Percentiles rank a stretch among this genome's conserved stretches.
These are phyloP conservation scores for Coniella vitis DNA, from an alignment of 2,329 filamentous ascomycete genomes.

Conservation along the genomic window DNA sequence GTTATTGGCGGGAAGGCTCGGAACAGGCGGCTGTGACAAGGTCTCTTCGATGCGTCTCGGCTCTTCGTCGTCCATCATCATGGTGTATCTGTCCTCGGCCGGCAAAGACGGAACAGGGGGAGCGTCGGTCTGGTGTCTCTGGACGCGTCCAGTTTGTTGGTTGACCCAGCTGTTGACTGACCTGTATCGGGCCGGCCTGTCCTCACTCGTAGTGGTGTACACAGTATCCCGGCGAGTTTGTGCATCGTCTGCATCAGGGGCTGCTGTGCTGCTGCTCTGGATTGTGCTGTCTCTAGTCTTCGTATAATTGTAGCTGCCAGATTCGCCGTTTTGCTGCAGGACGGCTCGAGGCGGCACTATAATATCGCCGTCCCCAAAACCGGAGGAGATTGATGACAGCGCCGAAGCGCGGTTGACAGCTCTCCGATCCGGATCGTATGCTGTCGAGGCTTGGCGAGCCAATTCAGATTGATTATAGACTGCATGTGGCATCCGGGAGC, in stretches of 20 bases:
- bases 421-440: slow-evolving; percentile 28
- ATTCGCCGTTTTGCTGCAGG: slow-evolving; percentile 12
- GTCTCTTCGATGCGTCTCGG: slow-evolving; percentile 28
- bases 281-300: slow-evolving; percentile 7
- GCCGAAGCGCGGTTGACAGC: slow-evolving; percentile 39
- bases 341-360: slow-evolving; percentile 33
- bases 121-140: slow-evolving; percentile 34
- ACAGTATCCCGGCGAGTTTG: slow-evolving; percentile 39
- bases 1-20: neutral
- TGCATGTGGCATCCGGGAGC: slow-evolving; percentile 29
- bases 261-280: slow-evolving; percentile 20
- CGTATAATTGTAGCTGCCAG: neutral
- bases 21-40: slow-evolving; percentile 1
- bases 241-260: slow-evolving; percentile 29
- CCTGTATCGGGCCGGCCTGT: slow-evolving; percentile 49
- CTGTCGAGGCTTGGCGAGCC: slow-evolving; percentile 29
- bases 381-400: slow-evolving; percentile 56
- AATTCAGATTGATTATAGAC: slow-evolving; percentile 35
- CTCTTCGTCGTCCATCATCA: slow-evolving; percentile 47
- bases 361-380: slow-evolving; percentile 57
- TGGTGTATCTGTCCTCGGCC: slow-evolving; percentile 38
- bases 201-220: slow-evolving; percentile 47
- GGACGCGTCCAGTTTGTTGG: slow-evolving; percentile 52
- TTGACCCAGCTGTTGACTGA: slow-evolving; percentile 58
- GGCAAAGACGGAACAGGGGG: slow-evolving; percentile 36